A percentile compares a stretch with the other conserved stretches of the same genome.
These are phyloP conservation scores for Allodekkera sacchari DNA, from an alignment of 805 yeast genomes.

Conservation along the genomic window DNA sequence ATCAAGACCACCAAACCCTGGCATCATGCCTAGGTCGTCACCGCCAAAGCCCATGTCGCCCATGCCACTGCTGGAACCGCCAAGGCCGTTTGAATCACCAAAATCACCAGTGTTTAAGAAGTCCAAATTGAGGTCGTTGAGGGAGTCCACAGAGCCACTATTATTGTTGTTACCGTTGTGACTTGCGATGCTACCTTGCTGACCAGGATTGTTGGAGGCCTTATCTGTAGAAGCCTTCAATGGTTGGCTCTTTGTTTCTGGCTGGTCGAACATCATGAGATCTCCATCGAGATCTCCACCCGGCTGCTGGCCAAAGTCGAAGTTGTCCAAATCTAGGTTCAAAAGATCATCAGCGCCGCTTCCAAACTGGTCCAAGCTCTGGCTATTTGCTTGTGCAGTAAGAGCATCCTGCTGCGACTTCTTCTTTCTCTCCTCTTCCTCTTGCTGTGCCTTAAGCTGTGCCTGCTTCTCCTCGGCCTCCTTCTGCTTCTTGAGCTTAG, in stretches of 20 bases:
- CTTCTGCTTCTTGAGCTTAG: slow-evolving; percentile 12
- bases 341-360: slow-evolving; percentile 17
- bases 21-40: slow-evolving; percentile 1
- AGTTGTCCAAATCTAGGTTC: slow-evolving; percentile 21
- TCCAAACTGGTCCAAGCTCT: slow-evolving; percentile 1
- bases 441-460: slow-evolving; percentile 2
- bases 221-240: not conserved
- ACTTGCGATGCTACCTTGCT: slow-evolving; percentile 1
- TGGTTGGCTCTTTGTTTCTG: not conserved
- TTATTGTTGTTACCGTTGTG: slow-evolving; percentile 4
- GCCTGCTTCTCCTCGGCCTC: slow-evolving; percentile 11
- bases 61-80: slow-evolving; percentile 4
- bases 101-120: slow-evolving; percentile 10
- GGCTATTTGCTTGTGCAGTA: slow-evolving; percentile 1
- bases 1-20: slow-evolving; percentile 1
- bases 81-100: slow-evolving; percentile 3
- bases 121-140: slow-evolving; percentile 18
- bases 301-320: slow-evolving; percentile 14
- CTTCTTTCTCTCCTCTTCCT: slow-evolving; percentile 5
- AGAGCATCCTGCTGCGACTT: slow-evolving; percentile 5
- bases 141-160: not conserved
- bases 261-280: not conserved
- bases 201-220: not conserved
- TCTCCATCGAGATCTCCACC: slow-evolving; percentile 1
- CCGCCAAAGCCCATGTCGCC: slow-evolving; percentile 11